phyloP scores from a whole-genome alignment of 306 rosid species.

The Mimosa bimucronata region DNA sequence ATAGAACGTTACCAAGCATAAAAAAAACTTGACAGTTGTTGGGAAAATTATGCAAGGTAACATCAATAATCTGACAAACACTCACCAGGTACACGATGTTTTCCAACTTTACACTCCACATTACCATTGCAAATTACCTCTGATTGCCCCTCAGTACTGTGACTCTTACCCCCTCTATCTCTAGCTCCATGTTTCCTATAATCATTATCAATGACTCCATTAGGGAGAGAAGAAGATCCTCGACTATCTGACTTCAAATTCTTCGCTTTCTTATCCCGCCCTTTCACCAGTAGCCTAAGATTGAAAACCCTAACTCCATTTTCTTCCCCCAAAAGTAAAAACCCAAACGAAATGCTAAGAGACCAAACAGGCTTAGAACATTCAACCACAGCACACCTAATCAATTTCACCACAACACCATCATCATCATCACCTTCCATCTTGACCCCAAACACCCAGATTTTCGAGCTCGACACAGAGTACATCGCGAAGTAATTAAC shows the following conservation, averaged over 20 bases:
- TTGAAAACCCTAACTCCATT: conserved; percentile 61
- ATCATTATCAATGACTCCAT: conserved; percentile 50
- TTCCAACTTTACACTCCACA: conserved; percentile 52
- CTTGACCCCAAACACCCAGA: conserved; percentile 70
- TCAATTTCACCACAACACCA: conserved; percentile 57
- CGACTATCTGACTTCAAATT: conserved; percentile 34
- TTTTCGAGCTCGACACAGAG: conserved; percentile 55
- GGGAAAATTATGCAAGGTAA: conserved; percentile 1
- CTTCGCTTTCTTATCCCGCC: conserved; percentile 41
- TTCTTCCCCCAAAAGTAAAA: conserved; percentile 68
- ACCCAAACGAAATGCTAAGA: conserved; percentile 61
- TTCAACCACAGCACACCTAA: conserved; percentile 81
- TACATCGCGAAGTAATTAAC: conserved; percentile 74
- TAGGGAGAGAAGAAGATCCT: conserved; percentile 37
- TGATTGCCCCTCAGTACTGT: conserved; percentile 38
- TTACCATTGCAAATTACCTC: conserved; percentile 50
- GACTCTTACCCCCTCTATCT: conserved; percentile 41
- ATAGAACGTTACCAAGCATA: neutral
- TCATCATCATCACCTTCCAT: conserved; percentile 39
- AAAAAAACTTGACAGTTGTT: conserved; percentile 1
- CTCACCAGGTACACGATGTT: conserved; percentile 64
- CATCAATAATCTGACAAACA: neutral
- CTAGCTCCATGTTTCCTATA: conserved; percentile 30
- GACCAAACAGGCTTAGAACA: conserved; percentile 69
- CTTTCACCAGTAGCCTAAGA: conserved; percentile 56